Base-by-base conservation (phyloP, 2,329 filamentous ascomycete genomes). In the Aureobasidium subglaciale region DNA sequence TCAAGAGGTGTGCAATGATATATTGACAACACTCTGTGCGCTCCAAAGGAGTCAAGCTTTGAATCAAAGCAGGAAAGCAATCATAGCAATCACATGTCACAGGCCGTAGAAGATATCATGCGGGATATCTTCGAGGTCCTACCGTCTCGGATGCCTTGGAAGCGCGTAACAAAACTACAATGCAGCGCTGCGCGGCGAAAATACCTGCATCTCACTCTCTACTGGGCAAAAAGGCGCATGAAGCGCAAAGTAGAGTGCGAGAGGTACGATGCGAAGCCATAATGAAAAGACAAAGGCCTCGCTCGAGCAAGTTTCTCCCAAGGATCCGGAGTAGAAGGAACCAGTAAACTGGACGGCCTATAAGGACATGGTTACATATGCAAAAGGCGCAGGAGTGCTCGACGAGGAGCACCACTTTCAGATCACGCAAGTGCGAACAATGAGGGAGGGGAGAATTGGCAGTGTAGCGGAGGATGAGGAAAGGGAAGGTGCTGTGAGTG, bases 351-450 rank as follows among this genome's bases (percentile, higher is more conserved):
- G 80, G 83, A 75, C 82, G 82, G 85, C 83, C 85, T 54, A 54
- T 88, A 88, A 88, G 87, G 54, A 90, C 87, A 88, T 83, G 83
- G 86, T 88, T 85, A 90, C 90, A 84, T 87, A 86, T 75, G 85
- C 84, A 82, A 84, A 86, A 82, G 62, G 84, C 85, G 85, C 86
- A 85, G 86, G 87, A 84, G 88, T 85, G 85, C 83, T 80, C 82
- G 90, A 86, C 61, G 63, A 61, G 64, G 50, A 89, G 87, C 84
- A 90, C 84, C 76, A 76, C 75, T 75, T 76, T 79, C 81, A 78
- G 42, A 79, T 79, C 78, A 81, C 80, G 80, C 79, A 76, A 75
- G 73, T 70, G 77, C 74, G 74, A 78, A 63, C 62, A 64, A 41
- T 38, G 30, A 38, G 29, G 54, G 37, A 60, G 61, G 61, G 58